Base-by-base conservation (phyloP, 164 flowering plant species). In the Umbellularia californica region DNA sequence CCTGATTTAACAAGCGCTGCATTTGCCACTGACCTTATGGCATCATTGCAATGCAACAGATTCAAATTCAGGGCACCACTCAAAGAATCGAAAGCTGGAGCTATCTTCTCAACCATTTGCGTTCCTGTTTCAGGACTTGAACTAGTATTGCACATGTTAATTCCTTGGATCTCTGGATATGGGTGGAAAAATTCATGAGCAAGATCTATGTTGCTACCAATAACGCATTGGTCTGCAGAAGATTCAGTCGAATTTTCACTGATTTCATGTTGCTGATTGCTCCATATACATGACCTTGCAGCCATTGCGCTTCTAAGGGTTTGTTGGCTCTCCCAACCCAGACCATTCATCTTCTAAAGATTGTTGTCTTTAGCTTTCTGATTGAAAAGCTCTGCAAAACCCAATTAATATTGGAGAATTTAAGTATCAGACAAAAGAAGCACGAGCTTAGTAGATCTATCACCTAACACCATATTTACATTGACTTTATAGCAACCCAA, bases 281-380 rank as follows among this genome's bases (percentile, higher is more conserved):
- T 81, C 88, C 86, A 84, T 27, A 77, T 33, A 62, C 70, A 24
- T 5, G 79, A 52, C n/a, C 79, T 65, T 27, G 33, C 23, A 51
- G 20, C 69, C 17, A 60, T 47, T 22, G 24, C 47, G 62, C 76
- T 81, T 33, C 70, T 7, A 3, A 74, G 28, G 1, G 27, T 75
- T 27, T 75, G 72, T 51, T 82, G 68, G 62, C 66, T 79, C 30
- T 79, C 77, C 88, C 91, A 86, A 65, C 82, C 78, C 77, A 85
- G 51, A 58, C 74, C 74, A 52, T 88, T 87, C 89, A 88, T 88
- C 28, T 11, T 23, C 67, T 1, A 25, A 64, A 10, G 66, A 64
- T 20, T n/a, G 30, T 24, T 17, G 17, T 6, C 20, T 17, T 11
- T 25, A 33, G 3, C 62, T 27, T 17, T 52, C 58, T 13, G 58